Evolutionary conservation across 1,284 basidiomycete species (phyloP), one percentile per base, ranked within the genome.

Genomic region (Sphaerobolus stellatus): DNA sequence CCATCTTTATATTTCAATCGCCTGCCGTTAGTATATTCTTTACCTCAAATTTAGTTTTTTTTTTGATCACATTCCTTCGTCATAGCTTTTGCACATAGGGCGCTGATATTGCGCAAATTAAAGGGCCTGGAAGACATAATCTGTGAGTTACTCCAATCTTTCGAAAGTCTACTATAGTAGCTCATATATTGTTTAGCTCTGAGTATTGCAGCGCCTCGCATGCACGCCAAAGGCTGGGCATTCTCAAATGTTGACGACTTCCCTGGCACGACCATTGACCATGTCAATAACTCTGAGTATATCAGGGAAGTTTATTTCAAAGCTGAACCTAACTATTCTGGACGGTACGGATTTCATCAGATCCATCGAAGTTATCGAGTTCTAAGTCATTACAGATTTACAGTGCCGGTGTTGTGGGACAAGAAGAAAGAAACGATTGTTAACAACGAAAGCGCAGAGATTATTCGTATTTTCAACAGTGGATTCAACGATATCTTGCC

Each of bases 41-140:
- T 53, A 28, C 40, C 20, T 64, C 54, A 48, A 58, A 41, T 22
- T 28, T 38, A 3, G 20, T 46, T 44, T 11, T 30, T 47, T 18
- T 51, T 38, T 2, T 18, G 46, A 16, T 29, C 43, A 46, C 20
- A 24, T 45, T n/a, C 9, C n/a, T 20, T 14, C 8, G 16, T 18
- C 33, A 22, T 40, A 89, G 87, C 95, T 4, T 98, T 96, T 95
- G 96, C 96, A 0, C 94, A 94, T 49, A 82, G 96, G 59, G 81
- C 93, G 2, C 75, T 98, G 54, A 98, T 99, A 63, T 79, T 89
- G 4, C 82, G 95, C 62, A 83, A 92, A 69, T 80, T 99, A 62
- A 98, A 98, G 72, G 94, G 94, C 1, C 80, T 99, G 34, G 90
- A 98, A 61, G 80, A 88, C 36, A 76, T 92, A 58, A 83, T 97